phyloP scores from a whole-genome alignment of 495 filamentous ascomycete genomes.

The Schizothecium vesticola region DNA sequence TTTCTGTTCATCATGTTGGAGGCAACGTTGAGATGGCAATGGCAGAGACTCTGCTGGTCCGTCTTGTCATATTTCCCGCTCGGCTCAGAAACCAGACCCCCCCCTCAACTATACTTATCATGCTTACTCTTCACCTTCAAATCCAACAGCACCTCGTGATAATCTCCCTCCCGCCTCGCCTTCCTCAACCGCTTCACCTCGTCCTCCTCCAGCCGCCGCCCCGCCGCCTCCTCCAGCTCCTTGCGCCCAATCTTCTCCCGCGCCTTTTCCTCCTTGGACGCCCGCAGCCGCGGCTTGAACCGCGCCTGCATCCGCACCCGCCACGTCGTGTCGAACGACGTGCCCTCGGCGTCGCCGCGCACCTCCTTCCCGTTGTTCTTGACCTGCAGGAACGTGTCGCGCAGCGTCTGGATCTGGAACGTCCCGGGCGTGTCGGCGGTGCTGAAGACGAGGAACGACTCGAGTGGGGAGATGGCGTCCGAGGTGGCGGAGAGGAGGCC shows the following conservation, averaged over 20 bases:
- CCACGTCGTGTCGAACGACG: conserved; percentile 70
- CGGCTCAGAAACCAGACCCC: background rate
- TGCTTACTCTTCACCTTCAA: conserved; percentile 92
- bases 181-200: conserved; percentile 79
- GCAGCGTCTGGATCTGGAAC: conserved; percentile 63
- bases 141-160: conserved; percentile 82
- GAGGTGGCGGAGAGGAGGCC: conserved; percentile 70
- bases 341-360: conserved; percentile 68
- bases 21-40: too few relatives aligned
- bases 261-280: conserved; percentile 71
- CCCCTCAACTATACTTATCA: conserved; percentile 67
- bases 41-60: background rate
- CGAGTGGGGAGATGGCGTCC: conserved; percentile 75
- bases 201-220: conserved; percentile 70
- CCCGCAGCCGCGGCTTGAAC: conserved; percentile 68
- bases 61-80: too few relatives aligned
- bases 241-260: conserved; percentile 78
- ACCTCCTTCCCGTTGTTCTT: conserved; percentile 54
- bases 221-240: conserved; percentile 80
- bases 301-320: conserved; percentile 90
- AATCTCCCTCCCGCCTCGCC: conserved; percentile 81
- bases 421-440: conserved; percentile 57
- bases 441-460: conserved; percentile 69
- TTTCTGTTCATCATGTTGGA: too few relatives aligned
- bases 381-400: conserved; percentile 56